Evolutionary conservation across 1,284 basidiomycete genomes (phyloP).

Genomic region (Takashimella tepidaria): DNA sequence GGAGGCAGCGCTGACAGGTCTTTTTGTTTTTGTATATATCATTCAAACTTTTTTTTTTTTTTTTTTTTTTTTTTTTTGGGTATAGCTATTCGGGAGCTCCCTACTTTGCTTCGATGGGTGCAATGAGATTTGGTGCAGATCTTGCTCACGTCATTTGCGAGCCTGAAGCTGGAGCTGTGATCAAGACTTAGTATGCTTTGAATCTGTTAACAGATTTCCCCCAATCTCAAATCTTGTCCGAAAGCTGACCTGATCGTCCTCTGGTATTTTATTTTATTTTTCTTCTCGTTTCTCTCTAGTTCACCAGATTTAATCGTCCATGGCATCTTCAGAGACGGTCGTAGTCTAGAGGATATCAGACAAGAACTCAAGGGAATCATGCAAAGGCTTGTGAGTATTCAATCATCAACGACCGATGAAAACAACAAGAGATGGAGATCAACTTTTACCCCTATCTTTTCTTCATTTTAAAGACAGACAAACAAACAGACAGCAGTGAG

Average conservation of each 20-base stretch:
- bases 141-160: constrained; percentile 96
- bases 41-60: not conserved
- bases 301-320: constrained; percentile 88
- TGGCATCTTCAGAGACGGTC: constrained; percentile 60
- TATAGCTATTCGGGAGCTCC: constrained; percentile 84
- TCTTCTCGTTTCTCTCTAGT: too few relatives aligned
- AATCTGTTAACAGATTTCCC: not conserved
- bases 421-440: too few relatives aligned
- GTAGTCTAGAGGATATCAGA: constrained; percentile 28
- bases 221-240: not conserved
- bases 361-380: constrained; percentile 63
- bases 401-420: too few relatives aligned
- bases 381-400: constrained; percentile 58
- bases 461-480: too few relatives aligned
- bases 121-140: constrained; percentile 82
- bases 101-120: constrained; percentile 85
- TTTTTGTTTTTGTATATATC: not conserved
- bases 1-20: too few relatives aligned
- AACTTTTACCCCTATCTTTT: too few relatives aligned
- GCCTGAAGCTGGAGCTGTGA: constrained; percentile 78
- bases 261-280: too few relatives aligned
- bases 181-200: constrained; percentile 71
- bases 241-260: too few relatives aligned
- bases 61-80: not conserved
- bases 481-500: too few relatives aligned